Evolutionary conservation across 257 asterid genomes (phyloP), one percentile per base, ranked within the genome.

Genomic region (Vinca minor): DNA sequence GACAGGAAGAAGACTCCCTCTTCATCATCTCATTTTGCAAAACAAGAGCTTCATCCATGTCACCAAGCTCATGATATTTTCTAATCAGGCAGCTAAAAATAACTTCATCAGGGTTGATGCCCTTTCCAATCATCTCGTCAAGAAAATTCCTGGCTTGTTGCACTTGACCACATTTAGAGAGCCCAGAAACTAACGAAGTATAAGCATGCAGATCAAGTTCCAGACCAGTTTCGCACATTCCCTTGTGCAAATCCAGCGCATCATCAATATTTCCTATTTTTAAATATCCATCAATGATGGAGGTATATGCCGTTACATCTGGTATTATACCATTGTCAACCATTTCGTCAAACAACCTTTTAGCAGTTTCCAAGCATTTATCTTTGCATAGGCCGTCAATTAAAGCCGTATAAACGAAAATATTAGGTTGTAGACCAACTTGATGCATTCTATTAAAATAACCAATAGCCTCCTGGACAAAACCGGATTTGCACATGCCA

Each of bases 191-290:
- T 77, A 91, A 82, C 71, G 87, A 77, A 8, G 92, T 83, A 72
- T 85, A 91, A 48, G 91, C 81, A 77, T 75, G 82, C 81, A 86
- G 96, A 76, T 91, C 98, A 59, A 88, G 77, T 69, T 77, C 78
- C 71, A 91, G 53, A 21, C 94, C 96, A 48, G 32, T 70, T 69
- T 78, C 84, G 35, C 47, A 59, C 95, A 91, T 85, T 71, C 68
- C 69, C 75, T 81, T 87, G 39, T 32, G 85, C 72, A 90, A 80
- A 73, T 76, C 82, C 73, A 87, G 71, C 23, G 96, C 96, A 69
- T 84, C 93, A 60, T 78, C 70, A 50, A 84, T 59, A 73, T 80
- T 82, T 39, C 96, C 95, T 34, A 66, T 76, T 83, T 85, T 85
- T 74, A 91, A 65, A 45, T 75, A 79, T 54, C 94, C 97, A 78